A percentile compares a stretch with the other conserved stretches of the same genome.
Conservation (phyloP, 1,284 basidiomycete species). For the Sporisorium exsertum region DNA sequence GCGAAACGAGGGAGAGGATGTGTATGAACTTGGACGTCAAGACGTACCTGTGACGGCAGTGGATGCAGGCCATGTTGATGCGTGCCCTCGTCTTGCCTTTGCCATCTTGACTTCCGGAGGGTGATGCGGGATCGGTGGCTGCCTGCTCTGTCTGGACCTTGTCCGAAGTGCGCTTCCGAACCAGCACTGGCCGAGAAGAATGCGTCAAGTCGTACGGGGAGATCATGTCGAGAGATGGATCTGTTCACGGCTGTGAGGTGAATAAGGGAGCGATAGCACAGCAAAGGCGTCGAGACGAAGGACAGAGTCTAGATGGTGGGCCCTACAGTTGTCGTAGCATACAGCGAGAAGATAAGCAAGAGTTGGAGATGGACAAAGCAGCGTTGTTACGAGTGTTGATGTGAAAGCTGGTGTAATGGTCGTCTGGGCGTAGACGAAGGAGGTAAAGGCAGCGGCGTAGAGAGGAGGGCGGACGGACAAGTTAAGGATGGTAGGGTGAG, state of each 20-base stretch:
- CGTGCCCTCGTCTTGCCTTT: conserved; percentile 43
- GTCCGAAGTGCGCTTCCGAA: conserved; percentile 40
- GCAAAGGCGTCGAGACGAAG: background rate
- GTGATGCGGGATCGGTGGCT: conserved; percentile 17
- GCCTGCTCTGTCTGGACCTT: conserved; percentile 6
- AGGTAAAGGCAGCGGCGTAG: background rate
- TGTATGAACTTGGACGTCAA: background rate
- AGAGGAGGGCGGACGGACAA: background rate
- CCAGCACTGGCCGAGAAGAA: conserved; percentile 33
- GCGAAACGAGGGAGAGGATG: background rate
- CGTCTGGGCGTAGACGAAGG: background rate
- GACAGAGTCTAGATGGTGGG: background rate
- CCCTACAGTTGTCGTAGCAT: background rate
- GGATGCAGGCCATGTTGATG: conserved; percentile 63
- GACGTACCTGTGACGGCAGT: conserved; percentile 61
- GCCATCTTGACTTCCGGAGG: conserved; percentile 39
- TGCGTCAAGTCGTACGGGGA: conserved; percentile 29
- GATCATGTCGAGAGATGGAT: conserved; percentile 17
- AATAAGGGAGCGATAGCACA: background rate
- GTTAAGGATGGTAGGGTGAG: too few species aligned
- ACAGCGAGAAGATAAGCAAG: background rate
- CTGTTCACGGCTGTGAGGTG: background rate
- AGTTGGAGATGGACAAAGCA: background rate
- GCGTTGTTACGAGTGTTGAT: background rate
- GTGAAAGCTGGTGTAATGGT: background rate